Evolutionary conservation across 2,329 filamentous ascomycete genomes (phyloP).

Genomic region (Hypoxylon sp.): DNA sequence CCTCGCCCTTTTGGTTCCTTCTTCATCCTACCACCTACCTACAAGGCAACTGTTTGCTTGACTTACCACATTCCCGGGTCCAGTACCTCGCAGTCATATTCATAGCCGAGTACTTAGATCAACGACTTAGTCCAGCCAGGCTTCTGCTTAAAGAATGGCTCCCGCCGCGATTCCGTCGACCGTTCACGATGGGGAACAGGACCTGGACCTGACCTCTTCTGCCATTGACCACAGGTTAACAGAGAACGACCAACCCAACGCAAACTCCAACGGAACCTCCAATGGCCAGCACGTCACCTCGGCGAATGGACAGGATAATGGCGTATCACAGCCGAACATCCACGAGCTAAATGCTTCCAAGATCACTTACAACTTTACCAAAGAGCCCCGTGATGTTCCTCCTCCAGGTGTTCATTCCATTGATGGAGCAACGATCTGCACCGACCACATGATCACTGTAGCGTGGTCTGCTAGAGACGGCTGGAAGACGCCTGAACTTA

Average conservation of each 20-base stretch:
- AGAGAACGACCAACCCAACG: conserved; percentile 52
- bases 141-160: conserved; percentile 58
- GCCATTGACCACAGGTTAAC: conserved; percentile 67
- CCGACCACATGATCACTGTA: conserved; percentile 88
- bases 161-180: conserved; percentile 62
- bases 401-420: conserved; percentile 50
- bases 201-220: conserved; percentile 66
- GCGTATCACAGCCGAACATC: conserved; percentile 62
- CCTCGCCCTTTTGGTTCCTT: background rate
- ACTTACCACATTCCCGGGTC: conserved; percentile 8
- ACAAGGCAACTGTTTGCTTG: conserved; percentile 10
- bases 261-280: conserved; percentile 48
- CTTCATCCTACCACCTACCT: conserved; percentile 14
- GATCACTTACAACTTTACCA: conserved; percentile 65
- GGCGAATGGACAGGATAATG: conserved; percentile 49
- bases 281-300: conserved; percentile 48
- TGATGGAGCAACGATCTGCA: conserved; percentile 70
- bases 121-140: background rate
- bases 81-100: background rate
- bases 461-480: conserved; percentile 72
- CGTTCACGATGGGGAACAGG: conserved; percentile 59
- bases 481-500: conserved; percentile 76
- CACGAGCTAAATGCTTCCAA: conserved; percentile 74
- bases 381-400: conserved; percentile 50
- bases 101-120: conserved; percentile 5